These are phyloP conservation scores for Tricholoma sp. DNA, from an alignment of 768 basidiomycete genomes.

Conservation along the genomic window DNA sequence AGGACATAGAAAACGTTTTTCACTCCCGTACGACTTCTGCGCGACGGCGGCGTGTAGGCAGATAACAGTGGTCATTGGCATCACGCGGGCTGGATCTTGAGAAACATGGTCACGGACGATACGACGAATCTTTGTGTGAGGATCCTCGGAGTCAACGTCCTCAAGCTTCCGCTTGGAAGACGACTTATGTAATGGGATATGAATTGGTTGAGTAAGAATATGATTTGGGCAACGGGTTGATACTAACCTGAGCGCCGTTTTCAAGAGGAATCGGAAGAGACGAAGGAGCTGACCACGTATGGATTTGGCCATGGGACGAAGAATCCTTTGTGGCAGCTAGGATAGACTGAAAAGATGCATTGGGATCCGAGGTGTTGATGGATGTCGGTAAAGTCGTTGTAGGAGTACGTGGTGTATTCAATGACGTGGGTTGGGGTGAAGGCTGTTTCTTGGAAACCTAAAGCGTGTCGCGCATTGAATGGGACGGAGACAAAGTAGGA, in stretches of 20 bases:
- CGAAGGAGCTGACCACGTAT: slow-evolving; percentile 32
- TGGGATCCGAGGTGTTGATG: slow-evolving; percentile 33
- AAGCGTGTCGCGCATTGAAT: slow-evolving; percentile 25
- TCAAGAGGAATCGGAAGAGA: slow-evolving; percentile 22
- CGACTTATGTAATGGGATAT: slow-evolving; percentile 16
- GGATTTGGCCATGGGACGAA: slow-evolving; percentile 36
- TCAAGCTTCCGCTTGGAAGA: slow-evolving; percentile 75
- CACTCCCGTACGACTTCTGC: slow-evolving; percentile 94
- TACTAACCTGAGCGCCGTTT: slow-evolving; percentile 34
- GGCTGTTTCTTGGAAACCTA: slow-evolving; percentile 25
- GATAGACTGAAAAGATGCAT: slow-evolving; percentile 45
- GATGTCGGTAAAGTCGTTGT: slow-evolving; percentile 13
- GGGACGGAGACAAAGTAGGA: slow-evolving; percentile 18
- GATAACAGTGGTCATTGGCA: slow-evolving; percentile 88
- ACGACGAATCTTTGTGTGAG: slow-evolving; percentile 77
- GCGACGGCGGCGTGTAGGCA: slow-evolving; percentile 91
- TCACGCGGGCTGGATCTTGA: slow-evolving; percentile 66
- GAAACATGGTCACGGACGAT: slow-evolving; percentile 80
- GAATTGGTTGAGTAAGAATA: slow-evolving; percentile 4
- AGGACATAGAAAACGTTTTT: slow-evolving; percentile 91
- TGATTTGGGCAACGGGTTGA: neutral
- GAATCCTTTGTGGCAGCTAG: slow-evolving; percentile 45
- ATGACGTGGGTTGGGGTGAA: slow-evolving; percentile 14
- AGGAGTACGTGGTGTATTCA: slow-evolving; percentile 22
- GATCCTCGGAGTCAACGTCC: slow-evolving; percentile 54